Evolutionary conservation across 2,329 filamentous ascomycete genomes (phyloP).

Genomic region (Monilinia vaccinii-corymbosi): DNA sequence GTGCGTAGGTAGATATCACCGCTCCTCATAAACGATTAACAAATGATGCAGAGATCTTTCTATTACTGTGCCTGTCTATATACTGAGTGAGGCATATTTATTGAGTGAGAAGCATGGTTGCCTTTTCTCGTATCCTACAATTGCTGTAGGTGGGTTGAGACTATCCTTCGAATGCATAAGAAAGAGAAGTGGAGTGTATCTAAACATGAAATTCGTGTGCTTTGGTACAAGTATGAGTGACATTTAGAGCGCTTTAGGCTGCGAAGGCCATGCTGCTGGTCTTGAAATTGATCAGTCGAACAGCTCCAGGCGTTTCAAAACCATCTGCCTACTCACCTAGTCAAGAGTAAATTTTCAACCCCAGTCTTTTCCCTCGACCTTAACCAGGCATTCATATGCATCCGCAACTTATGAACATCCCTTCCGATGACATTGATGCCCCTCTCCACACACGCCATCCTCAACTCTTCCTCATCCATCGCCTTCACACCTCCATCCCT

Average conservation of each 20-base stretch:
- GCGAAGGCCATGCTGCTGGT: constrained; percentile 26
- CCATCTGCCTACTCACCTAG: constrained; percentile 25
- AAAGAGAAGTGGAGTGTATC: not conserved
- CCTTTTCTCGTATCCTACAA: constrained; percentile 4
- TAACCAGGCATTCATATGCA: constrained; percentile 33
- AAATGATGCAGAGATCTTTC: not conserved
- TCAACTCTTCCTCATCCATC: constrained; percentile 55
- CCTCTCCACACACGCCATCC: constrained; percentile 61
- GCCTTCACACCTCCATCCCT: constrained; percentile 50
- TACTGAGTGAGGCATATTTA: not conserved
- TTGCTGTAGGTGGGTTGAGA: constrained; percentile 1
- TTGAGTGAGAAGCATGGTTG: not conserved
- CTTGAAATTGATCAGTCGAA: constrained; percentile 16
- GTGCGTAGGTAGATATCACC: not conserved
- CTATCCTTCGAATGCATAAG: not conserved
- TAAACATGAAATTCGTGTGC: constrained; percentile 1
- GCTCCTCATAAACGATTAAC: not conserved
- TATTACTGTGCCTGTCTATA: constrained; percentile 3
- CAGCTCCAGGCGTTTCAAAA: not conserved
- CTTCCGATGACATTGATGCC: constrained; percentile 48
- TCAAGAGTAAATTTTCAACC: constrained; percentile 27
- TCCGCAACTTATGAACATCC: constrained; percentile 31
- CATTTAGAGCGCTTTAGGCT: constrained; percentile 4
- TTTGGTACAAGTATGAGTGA: not conserved
- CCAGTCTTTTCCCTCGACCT: constrained; percentile 28